Evolutionary conservation across 495 filamentous ascomycete species (phyloP), one percentile per base, ranked within the genome.

Genomic region (Glonium stellatum): DNA sequence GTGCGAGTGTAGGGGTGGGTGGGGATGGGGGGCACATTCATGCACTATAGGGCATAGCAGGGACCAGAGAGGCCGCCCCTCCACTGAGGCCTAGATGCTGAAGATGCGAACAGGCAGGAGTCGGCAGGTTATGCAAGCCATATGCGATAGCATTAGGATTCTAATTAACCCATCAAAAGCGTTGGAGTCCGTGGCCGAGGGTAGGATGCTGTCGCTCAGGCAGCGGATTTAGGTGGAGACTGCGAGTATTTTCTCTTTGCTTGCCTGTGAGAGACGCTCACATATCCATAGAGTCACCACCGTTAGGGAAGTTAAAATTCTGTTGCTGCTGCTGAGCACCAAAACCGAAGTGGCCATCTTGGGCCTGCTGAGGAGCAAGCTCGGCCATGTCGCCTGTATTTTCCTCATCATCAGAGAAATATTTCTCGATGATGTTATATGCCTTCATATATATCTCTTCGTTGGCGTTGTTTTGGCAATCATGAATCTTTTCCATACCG

Each of bases 371-470:
- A 61, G 87, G 84, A 58, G 82, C 84, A 67, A 86, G 70, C 53
- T 86, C 84, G 59, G 56, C 67, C 46, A 85, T 83, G 52, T 90
- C 88, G 64, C 83, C 87, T 57, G 80, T 89, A 61, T 83, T 86
- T 68, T 95, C 95, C 12, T 97, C 93, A 66, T 98, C 93, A 71
- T 99, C 95, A 0, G 91, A 96, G 82, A 99, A 99, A 81, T 99
- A 97, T 79, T 96, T 97, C 82, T 97, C 95, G 69, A 99, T 99
- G 76, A 99, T 97, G 80, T 93, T 97, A 80, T 96, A 99, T 0
- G 95, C 95, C 84, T 99, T 99, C 93, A 99, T 97, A 81, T 99
- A 99, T 67, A 99, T 99, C 77, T 99, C 95, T 77, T 97, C 95
- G 77, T 99, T 99, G 77, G 95, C 92, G 67, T 99, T 99, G 76